phyloP scores from a whole-genome alignment of 176 grass and related monocot genomes.

The Juncus inflexus region DNA sequence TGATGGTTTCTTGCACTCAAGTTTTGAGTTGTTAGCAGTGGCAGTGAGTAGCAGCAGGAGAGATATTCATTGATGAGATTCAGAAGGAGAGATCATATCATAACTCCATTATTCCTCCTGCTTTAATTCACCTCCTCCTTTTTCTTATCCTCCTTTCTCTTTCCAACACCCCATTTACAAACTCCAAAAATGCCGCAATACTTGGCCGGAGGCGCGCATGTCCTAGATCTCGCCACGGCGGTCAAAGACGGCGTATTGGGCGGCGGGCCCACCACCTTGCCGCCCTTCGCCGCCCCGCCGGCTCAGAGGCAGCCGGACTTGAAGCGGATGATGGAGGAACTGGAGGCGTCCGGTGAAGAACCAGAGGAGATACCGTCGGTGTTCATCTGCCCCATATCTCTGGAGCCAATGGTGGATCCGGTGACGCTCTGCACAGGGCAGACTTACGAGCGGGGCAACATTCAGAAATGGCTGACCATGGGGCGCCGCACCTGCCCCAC shows the following conservation, averaged over 20 bases:
- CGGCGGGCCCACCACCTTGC: background rate
- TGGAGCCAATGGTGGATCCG: conserved; percentile 98
- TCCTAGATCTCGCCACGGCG: conserved; percentile 91
- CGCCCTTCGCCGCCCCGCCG: conserved; percentile 22
- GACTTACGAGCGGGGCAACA: conserved; percentile 91
- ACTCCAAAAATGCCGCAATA: conserved; percentile 74
- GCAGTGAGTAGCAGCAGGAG: conserved; percentile 21
- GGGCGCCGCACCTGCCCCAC: conserved; percentile 94
- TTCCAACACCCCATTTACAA: conserved; percentile 11
- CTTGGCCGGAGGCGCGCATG: conserved; percentile 78
- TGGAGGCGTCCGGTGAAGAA: conserved; percentile 60
- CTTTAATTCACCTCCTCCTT: conserved; percentile 30
- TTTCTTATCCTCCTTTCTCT: conserved; percentile 18
- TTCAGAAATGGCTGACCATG: conserved; percentile 71
- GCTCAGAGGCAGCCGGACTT: conserved; percentile 60
- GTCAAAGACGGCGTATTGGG: conserved; percentile 92
- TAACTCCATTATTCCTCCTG: conserved; percentile 42
- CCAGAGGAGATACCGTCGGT: conserved; percentile 68
- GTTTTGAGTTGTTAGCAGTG: background rate
- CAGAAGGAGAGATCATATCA: conserved; percentile 41
- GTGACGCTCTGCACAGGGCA: conserved; percentile 97
- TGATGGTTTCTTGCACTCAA: conserved; percentile 29
- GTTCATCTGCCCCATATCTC: conserved; percentile 97
- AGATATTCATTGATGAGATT: conserved; percentile 19
- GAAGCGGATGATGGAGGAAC: conserved; percentile 86